These are phyloP conservation scores for Aurantiochytrium sp. DNA, from an alignment of 108 stramenopile species.

Conservation along the genomic window DNA sequence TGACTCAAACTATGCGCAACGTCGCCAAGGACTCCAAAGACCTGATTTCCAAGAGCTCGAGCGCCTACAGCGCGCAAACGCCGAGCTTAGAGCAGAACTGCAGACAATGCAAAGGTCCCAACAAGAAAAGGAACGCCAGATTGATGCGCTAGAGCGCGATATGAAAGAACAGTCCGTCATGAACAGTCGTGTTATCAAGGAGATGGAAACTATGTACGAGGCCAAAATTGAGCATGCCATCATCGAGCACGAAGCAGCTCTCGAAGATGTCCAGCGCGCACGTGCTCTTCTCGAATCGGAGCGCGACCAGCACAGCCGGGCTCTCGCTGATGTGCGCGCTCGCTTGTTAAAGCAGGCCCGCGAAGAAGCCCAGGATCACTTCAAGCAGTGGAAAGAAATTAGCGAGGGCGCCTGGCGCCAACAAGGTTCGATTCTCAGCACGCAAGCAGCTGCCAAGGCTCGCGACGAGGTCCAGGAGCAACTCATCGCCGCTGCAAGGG, in stretches of 20 bases:
- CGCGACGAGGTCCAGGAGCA: not conserved
- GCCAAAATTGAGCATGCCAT: not conserved
- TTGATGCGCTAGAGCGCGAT: not conserved
- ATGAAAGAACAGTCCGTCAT: not conserved
- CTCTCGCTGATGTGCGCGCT: not conserved
- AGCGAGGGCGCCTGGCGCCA: not conserved
- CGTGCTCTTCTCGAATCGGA: not conserved
- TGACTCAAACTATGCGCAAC: too few relatives aligned
- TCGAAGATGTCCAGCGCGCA: not conserved
- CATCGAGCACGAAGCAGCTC: not conserved
- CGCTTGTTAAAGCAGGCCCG: not conserved
- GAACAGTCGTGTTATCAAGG: not conserved
- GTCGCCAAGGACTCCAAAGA: not conserved
- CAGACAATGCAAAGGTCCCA: not conserved
- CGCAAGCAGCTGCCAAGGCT: not conserved
- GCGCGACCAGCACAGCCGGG: not conserved
- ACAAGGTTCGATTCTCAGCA: not conserved
- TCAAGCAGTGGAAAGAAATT: not conserved
- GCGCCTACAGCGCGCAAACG: not conserved
- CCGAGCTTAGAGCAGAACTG: not conserved
- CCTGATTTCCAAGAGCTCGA: not conserved
- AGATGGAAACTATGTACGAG: not conserved
- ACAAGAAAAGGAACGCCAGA: not conserved
- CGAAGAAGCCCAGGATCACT: not conserved
- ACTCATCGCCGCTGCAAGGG: not conserved